These are phyloP conservation scores for Fusarium brachygibbosum DNA, from an alignment of 2,329 filamentous ascomycete genomes.

Conservation along the genomic window DNA sequence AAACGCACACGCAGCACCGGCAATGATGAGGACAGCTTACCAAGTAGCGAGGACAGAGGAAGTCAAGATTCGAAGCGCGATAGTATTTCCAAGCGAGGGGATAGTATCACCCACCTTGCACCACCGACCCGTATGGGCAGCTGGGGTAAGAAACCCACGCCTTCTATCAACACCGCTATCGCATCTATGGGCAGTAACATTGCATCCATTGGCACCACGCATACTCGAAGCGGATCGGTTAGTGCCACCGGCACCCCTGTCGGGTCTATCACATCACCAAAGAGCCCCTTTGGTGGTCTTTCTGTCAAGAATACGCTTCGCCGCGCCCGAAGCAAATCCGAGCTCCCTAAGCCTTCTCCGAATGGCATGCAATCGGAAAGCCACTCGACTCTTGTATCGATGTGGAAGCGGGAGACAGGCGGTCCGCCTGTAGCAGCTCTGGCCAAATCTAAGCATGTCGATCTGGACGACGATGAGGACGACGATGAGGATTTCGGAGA, in stretches of 20 bases:
- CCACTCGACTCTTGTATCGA: constrained; percentile 61
- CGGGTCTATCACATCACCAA: constrained; percentile 68
- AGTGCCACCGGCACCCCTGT: constrained; percentile 66
- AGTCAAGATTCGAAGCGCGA: constrained; percentile 50
- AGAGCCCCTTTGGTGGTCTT: constrained; percentile 61
- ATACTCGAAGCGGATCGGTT: constrained; percentile 72
- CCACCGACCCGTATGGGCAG: constrained; percentile 63
- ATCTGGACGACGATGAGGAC: constrained; percentile 63
- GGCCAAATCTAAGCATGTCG: constrained; percentile 50
- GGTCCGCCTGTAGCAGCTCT: constrained; percentile 67
- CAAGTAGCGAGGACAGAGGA: constrained; percentile 43
- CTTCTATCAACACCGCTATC: constrained; percentile 71
- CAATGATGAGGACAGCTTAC: constrained; percentile 50
- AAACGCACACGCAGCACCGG: constrained; percentile 63
- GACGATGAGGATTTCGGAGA: constrained; percentile 69
- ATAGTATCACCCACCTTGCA: constrained; percentile 61
- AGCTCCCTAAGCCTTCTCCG: constrained; percentile 59
- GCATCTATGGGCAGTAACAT: constrained; percentile 67
- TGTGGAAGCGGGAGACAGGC: constrained; percentile 65
- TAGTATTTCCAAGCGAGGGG: constrained; percentile 57
- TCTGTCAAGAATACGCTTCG: constrained; percentile 64
- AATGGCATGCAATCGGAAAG: constrained; percentile 51
- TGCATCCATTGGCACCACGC: constrained; percentile 68
- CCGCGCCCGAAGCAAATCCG: constrained; percentile 69
- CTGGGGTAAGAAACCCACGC: constrained; percentile 65